Evolutionary conservation across 352 stramenopile species (phyloP), one percentile per base, ranked within the genome.

Genomic region (Blastocystis sp.): DNA sequence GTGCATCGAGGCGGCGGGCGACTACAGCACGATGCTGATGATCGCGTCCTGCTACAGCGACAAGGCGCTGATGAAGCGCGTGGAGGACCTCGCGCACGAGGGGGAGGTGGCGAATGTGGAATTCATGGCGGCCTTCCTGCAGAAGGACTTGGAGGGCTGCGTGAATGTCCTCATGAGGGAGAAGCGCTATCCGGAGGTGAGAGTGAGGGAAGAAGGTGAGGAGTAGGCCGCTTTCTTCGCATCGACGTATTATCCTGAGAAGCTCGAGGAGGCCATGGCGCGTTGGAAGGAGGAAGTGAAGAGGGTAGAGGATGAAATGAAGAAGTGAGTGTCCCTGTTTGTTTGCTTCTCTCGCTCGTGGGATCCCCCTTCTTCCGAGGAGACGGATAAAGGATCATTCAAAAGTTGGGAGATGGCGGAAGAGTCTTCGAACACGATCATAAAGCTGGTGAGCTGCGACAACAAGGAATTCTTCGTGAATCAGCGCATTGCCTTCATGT

Each of bases 1-100:
- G 6, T 84, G 74, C 60, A 84, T 69, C 61, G 74, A 84, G 21
- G 40, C 68, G 21, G 74, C 74, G 14, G 34, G 57, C 24, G 74
- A 84, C 21, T 84, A 59, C 54, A 84, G 74, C 61, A 84, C 74
- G 54, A 84, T 84, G 74, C 74, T 84, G 21, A 68, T 84, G 52
- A 42, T 84, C 38, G 74, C 74, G 6, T 84, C 74, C 38, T 84
- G 74, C 54, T 84, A 84, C 74, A 84, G 74, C 42, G 74, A 84
- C 48, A 38, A 24, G 42, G 17, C 34, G 74, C 28, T 84, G 14
- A 84, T 84, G 74, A 28, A 84, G 40, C 74, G 60, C 42, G 57
- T 69, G 24, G 52, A 68, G 60, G 60, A 42, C 14, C 74, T 84
- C 7, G 74, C 74, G 0, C 52, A 45, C 34, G 74, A 84, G 61